Base-by-base conservation (phyloP, 2,329 filamentous ascomycete species). In the Stemphylium vesicarium region DNA sequence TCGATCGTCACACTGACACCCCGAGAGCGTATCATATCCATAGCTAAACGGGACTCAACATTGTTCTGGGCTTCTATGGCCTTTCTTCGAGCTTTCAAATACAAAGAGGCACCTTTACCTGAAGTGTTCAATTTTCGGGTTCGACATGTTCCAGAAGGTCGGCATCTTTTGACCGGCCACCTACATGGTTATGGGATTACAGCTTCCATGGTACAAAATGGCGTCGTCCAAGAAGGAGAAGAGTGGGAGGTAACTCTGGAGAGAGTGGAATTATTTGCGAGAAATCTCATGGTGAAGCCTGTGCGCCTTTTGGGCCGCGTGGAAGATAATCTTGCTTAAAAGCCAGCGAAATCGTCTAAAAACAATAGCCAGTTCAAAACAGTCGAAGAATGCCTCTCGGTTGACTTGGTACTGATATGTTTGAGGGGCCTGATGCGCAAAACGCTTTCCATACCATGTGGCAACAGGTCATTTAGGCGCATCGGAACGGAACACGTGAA, bases 1-100 rank as follows among this genome's bases (percentile, higher is more conserved):
- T 79, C 82, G 32, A 80, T 86, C 52, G 61, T 74, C 20, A 77
- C 77, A 59, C 61, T 80, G 49, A 69, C 78, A 56, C 77, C 78
- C 39, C 78, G 71, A 66, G 79, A 78, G 65, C 69, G 56, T 50
- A 75, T 79, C n/a, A 79, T 83, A 20, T 71, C 72, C 12, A 62
- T 53, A n/a, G 66, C 74, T 12, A 75, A 75, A 53, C 48, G 4
- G 46, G 65, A 61, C 67, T 78, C 64, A 43, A 69, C 57, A 57
- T 72, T 60, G 6, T 81, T 80, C 63, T 88, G 85, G 85, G 68
- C 75, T 2, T 67, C 75, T 12, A 78, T 82, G 67, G 79, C 85
- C 2, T 75, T 88, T 35, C 82, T 83, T 73, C 83, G 85, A 38
- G 84, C 84, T 12, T 80, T 82, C 63, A 80, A 85, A 64, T 85